These are phyloP conservation scores for Tephrocybe sp. DNA, from an alignment of 768 basidiomycete species.

Conservation along the genomic window DNA sequence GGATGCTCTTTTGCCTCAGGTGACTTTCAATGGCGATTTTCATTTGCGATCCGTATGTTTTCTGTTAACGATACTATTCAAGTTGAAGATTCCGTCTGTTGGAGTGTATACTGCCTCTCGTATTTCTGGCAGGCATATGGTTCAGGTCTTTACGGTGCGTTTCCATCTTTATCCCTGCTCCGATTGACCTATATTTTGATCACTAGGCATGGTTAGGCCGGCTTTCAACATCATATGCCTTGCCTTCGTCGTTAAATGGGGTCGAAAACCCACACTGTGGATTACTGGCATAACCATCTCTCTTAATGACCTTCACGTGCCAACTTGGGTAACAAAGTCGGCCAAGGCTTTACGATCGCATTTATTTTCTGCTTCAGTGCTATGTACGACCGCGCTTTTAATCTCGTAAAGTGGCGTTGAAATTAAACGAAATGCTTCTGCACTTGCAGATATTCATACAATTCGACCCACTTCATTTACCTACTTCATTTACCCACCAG, in stretches of 20 bases:
- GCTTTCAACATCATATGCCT: slow-evolving; percentile 10
- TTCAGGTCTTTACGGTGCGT: slow-evolving; percentile 4
- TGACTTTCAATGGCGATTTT: slow-evolving; percentile 12
- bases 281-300: slow-evolving; percentile 12
- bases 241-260: slow-evolving; percentile 10
- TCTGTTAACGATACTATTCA: not conserved
- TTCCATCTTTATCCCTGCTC: too few species aligned
- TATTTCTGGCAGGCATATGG: slow-evolving; percentile 2
- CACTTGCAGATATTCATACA: slow-evolving; percentile 4
- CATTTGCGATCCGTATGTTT: slow-evolving; percentile 6
- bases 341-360: slow-evolving; percentile 9
- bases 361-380: slow-evolving; percentile 9
- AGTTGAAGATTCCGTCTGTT: not conserved
- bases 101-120: slow-evolving; percentile 8
- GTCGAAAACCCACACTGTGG: slow-evolving; percentile 10
- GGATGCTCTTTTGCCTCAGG: slow-evolving; percentile 7
- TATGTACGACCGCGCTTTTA: not conserved
- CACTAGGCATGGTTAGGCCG: slow-evolving; percentile 2
- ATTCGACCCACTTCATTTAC: slow-evolving; percentile 7
- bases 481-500: slow-evolving; percentile 5
- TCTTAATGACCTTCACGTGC: slow-evolving; percentile 11
- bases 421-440: too few species aligned
- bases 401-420: too few species aligned
- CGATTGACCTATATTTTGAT: too few species aligned
- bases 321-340: slow-evolving; percentile 4